phyloP scores from a whole-genome alignment of 805 yeast genomes.

The Danielia reshetovae region DNA sequence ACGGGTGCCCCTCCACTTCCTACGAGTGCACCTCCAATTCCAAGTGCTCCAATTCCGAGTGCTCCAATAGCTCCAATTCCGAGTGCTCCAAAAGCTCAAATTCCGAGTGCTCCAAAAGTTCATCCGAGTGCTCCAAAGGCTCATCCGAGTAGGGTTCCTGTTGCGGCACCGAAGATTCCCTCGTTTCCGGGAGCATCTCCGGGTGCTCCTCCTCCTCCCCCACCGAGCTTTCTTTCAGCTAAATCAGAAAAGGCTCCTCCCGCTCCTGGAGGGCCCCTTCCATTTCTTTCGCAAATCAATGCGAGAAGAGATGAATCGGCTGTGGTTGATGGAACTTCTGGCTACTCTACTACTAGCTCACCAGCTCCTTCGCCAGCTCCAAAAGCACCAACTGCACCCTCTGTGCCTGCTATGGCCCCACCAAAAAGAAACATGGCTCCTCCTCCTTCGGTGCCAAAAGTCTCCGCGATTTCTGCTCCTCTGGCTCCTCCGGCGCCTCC shows the following conservation, averaged over 20 bases:
- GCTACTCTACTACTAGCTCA: conserved; percentile 5
- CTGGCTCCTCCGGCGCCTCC: conserved; percentile 4
- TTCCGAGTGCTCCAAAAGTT: conserved; percentile 15
- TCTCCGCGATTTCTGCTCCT: conserved; percentile 9
- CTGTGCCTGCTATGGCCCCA: conserved; percentile 1
- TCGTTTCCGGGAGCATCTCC: conserved; percentile 11
- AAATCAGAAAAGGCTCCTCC: too few species aligned
- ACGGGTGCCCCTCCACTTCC: conserved; percentile 9
- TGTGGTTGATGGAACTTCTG: conserved; percentile 36
- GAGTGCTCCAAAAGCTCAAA: conserved; percentile 19
- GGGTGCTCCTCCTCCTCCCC: conserved; percentile 15
- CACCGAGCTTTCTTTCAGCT: too few species aligned
- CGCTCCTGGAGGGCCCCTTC: conserved; percentile 34
- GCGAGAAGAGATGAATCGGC: conserved; percentile 44
- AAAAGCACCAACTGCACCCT: conserved; percentile 1
- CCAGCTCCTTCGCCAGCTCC: neutral
- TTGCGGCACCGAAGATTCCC: conserved; percentile 11
- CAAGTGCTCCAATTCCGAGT: conserved; percentile 1
- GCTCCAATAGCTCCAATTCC: conserved; percentile 17
- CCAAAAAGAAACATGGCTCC: neutral
- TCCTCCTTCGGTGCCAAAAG: conserved; percentile 6
- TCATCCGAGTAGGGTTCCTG: conserved; percentile 5
- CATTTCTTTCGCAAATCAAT: conserved; percentile 49
- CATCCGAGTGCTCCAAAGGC: conserved; percentile 6
- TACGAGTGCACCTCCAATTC: conserved; percentile 1